Evolutionary conservation across 2,329 filamentous ascomycete species (phyloP), one percentile per base, ranked within the genome.

Genomic region (Cercospora sp.): DNA sequence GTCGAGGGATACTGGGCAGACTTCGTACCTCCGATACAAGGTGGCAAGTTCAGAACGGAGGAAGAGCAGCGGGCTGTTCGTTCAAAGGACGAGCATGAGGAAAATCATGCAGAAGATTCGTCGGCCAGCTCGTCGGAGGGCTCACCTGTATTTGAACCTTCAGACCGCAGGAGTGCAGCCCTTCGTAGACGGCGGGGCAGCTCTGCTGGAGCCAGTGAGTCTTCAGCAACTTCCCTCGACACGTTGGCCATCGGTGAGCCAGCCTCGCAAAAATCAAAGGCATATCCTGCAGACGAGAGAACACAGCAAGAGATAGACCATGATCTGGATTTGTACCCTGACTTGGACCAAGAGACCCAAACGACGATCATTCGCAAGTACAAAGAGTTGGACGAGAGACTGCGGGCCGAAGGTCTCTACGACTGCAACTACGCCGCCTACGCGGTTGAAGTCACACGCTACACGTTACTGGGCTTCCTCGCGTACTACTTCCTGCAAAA

Each of bases 1-100:
- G 88, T 97, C 67, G 87, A 95, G 76, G 92, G 92, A 32, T 84
- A 82, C 69, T 99, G 95, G 95, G 82, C 83, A 70, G 97, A 97
- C 79, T 97, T 97, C 77, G 76, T 91, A 6, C 94, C 95, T 4
- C 94, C 95, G 0, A 94, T 98, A 63, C 94, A 98, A 80, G 94
- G 93, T 66, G 94, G 94, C 51, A 85, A 85, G 67, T 97, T 94
- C 79, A 86, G 90, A 72, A 80, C 82, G 24, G 84, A 84, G 69
- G 77, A 80, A 62, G 81, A 85, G 65, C 71, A 74, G 77, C 58
- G 68, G 24, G 18, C 7, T 9, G 18, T 3, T 26, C 18, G 8
- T 40, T 37, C 30, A 26, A 8, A 24, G 69, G 37, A 70, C 66
- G 26, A 82, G 4, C 71, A 75, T 26, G 34, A 37, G 24, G 72